Base-by-base conservation (phyloP, 208 protist genomes). In the Acanthamoeba rhysodes region DNA sequence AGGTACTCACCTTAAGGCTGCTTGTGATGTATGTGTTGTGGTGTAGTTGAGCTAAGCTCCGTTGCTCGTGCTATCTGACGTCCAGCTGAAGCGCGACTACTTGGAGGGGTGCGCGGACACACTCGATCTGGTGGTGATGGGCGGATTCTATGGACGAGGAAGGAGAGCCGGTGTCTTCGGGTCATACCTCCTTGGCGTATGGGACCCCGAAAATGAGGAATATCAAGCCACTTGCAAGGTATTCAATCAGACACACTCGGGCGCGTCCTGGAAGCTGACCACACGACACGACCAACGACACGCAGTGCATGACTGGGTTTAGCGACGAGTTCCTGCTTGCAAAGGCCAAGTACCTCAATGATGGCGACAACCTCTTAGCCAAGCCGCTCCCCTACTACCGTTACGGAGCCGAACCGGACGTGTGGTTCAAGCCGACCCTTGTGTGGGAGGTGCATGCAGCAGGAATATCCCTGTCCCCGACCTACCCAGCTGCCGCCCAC, bases 371-470 rank as follows among this genome's bases (percentile, higher is more conserved):
- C 66, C 37, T 72, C 1, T 91, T 97, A 10, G 53, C 57, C 24
- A 88, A 85, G 45, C 72, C 95, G 8, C 95, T 57, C 24, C 78
- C 78, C 41, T 96, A 96, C 48, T 97, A 96, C 64, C 29, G 70
- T 27, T 76, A 91, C 3, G 90, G 90, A 20, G 45, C 37, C 29
- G 90, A 94, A 37, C 68, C 90, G 16, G 90, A 68, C 8, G 72
- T 90, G 12, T 99, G 99, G 99, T 99, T 99, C 72, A 96, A 98
- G 27, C 97, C 98, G 53, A 93, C 57, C 29, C 68, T 98, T 48
- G 99, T 99, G 32, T 99, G 99, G 99, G 99, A 99, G 96, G 97
- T 99, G 24, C 98, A 98, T 85, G 99, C 98, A 10, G 99, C 99
- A 0, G 99, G 99, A 96, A 96, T 99, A 22, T 99, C 99, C 20